Percentiles rank a stretch among this genome's conserved stretches.
These are phyloP conservation scores for Eucalyptus melliodora DNA, from an alignment of 345 rosid species.

Conservation along the genomic window DNA sequence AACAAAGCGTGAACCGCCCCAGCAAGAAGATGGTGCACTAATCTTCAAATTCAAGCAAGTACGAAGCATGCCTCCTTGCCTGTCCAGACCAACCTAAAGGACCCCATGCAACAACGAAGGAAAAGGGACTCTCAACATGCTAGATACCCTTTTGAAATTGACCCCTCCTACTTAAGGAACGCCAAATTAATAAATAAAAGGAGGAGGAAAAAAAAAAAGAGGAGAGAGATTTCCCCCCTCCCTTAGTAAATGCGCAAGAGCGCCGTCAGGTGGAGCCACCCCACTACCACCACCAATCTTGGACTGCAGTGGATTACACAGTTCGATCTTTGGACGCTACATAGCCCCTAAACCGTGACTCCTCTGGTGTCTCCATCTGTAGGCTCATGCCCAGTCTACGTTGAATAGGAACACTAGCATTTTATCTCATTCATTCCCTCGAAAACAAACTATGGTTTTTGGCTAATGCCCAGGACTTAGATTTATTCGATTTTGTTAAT, in stretches of 20 bases:
- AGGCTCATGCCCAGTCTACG: background rate
- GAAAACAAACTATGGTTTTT: background rate
- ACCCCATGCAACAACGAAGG: background rate
- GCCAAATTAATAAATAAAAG: background rate
- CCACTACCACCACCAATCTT: background rate
- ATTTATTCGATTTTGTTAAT: background rate
- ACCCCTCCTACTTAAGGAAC: background rate
- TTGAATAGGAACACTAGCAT: background rate
- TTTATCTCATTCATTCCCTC: background rate
- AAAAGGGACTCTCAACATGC: background rate
- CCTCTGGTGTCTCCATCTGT: background rate
- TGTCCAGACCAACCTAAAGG: background rate
- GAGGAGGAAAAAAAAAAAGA: background rate
- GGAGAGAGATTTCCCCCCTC: background rate
- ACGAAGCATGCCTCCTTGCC: background rate
- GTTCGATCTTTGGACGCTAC: background rate
- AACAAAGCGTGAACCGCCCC: constrained; percentile 3
- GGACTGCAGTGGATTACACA: background rate
- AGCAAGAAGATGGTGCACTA: background rate
- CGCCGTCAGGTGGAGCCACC: constrained; percentile 13
- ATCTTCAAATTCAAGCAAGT: background rate
- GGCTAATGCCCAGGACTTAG: background rate
- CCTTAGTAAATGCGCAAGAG: background rate
- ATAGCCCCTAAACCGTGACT: background rate
- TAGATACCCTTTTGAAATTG: background rate